Evolutionary conservation across 192 early-diverging fungal species (phyloP).

Genomic region (Lobosporangium transversale): DNA sequence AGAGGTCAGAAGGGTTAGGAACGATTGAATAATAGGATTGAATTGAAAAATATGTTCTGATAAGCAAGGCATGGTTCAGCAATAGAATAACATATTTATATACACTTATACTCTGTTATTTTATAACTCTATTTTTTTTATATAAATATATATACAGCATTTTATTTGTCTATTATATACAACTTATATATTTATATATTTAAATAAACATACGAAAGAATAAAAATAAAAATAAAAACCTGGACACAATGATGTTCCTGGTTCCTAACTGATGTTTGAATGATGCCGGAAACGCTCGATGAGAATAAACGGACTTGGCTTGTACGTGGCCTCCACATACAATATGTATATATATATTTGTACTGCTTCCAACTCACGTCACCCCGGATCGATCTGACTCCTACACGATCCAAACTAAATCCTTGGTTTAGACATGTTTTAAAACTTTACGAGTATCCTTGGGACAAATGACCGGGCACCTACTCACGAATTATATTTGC

Average conservation of each 20-base stretch:
- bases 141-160: too few species aligned
- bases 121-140: neutral
- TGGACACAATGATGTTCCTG: too few species aligned
- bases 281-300: too few species aligned
- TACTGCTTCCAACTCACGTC: neutral
- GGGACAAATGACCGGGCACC: neutral
- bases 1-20: neutral
- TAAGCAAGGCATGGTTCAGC: neutral
- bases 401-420: neutral
- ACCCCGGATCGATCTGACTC: neutral
- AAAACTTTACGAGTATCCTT: neutral
- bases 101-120: neutral
- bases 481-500: neutral
- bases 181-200: too few species aligned
- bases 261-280: too few species aligned
- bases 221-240: too few species aligned
- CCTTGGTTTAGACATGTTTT: neutral
- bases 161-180: too few species aligned
- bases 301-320: too few species aligned
- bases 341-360: neutral
- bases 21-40: neutral
- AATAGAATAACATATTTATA: neutral
- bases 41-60: neutral
- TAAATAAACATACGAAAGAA: too few species aligned
- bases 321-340: too few species aligned